Evolutionary conservation across 2,329 filamentous ascomycete species (phyloP).

Genomic region (Dothistroma septosporum): DNA sequence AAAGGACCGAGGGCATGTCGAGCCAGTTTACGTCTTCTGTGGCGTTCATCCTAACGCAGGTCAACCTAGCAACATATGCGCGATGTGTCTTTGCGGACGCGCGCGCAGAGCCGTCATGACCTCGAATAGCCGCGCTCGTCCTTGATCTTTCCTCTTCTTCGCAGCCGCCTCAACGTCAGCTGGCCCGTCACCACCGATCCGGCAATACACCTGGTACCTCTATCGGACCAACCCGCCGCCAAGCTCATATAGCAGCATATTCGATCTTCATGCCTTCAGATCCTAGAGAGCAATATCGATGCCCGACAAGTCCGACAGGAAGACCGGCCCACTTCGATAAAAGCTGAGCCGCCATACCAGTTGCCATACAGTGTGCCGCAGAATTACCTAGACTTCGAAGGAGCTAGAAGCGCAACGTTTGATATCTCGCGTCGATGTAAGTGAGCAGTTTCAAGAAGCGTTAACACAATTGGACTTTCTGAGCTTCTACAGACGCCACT

Average conservation of each 20-base stretch:
- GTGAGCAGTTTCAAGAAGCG: too few species aligned
- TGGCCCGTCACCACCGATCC: constrained; percentile 73
- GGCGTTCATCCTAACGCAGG: constrained; percentile 72
- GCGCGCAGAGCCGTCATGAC: too few species aligned
- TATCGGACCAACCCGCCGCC: constrained; percentile 70
- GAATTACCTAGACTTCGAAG: too few species aligned
- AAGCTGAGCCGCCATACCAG: constrained; percentile 64
- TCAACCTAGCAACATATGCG: too few species aligned
- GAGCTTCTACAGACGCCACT: too few species aligned
- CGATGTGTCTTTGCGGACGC: too few species aligned
- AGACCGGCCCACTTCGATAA: constrained; percentile 72
- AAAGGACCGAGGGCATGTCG: constrained; percentile 63
- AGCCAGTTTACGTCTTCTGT: constrained; percentile 74
- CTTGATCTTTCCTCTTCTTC: constrained; percentile 50
- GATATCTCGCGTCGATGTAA: too few species aligned
- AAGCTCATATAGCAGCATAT: constrained; percentile 68
- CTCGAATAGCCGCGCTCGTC: constrained; percentile 53
- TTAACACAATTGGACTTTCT: too few species aligned
- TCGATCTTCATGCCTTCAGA: constrained; percentile 61
- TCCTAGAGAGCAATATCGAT: constrained; percentile 80
- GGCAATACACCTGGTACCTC: constrained; percentile 68
- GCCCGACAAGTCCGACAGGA: constrained; percentile 74
- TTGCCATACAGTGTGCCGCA: constrained; percentile 77
- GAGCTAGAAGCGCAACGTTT: too few species aligned
- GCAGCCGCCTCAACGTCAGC: constrained; percentile 55